phyloP scores from a whole-genome alignment of 257 asterid species.

The Lavandula angustifolia region DNA sequence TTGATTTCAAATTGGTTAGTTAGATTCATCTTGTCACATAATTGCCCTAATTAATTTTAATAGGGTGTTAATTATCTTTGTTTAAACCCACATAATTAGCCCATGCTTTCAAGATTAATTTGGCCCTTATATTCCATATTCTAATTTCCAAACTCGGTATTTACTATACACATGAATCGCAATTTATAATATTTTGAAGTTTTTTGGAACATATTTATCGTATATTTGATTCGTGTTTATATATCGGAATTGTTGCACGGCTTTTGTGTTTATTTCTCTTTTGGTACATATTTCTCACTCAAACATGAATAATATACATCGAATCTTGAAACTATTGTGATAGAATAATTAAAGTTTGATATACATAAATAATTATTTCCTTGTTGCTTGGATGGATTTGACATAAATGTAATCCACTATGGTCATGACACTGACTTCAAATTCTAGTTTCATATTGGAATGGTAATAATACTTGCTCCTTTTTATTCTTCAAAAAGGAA shows the following conservation, averaged over 20 bases:
- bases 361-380: conserved; percentile 23
- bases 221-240: too few relatives aligned
- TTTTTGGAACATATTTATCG: too few relatives aligned
- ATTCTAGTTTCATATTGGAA: conserved; percentile 4
- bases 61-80: conserved; percentile 24
- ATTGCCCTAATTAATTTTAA: conserved; percentile 40
- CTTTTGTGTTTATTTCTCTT: too few relatives aligned
- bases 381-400: conserved; percentile 34
- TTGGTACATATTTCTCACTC: not conserved
- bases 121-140: conserved; percentile 28
- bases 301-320: conserved; percentile 11
- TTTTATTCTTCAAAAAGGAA: too few relatives aligned
- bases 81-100: conserved; percentile 16
- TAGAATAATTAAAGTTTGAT: conserved; percentile 37
- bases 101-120: conserved; percentile 39
- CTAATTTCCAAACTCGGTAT: not conserved
- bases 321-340: conserved; percentile 36
- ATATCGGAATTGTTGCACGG: too few relatives aligned
- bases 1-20: conserved; percentile 39
- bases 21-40: conserved; percentile 45
- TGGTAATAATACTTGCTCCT: too few relatives aligned
- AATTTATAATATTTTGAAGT: not conserved
- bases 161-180: not conserved
- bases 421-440: conserved; percentile 8
- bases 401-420: conserved; percentile 27